These are phyloP conservation scores for Ceratocystis lukuohia DNA, from an alignment of 2,329 filamentous ascomycete genomes.

Conservation along the genomic window DNA sequence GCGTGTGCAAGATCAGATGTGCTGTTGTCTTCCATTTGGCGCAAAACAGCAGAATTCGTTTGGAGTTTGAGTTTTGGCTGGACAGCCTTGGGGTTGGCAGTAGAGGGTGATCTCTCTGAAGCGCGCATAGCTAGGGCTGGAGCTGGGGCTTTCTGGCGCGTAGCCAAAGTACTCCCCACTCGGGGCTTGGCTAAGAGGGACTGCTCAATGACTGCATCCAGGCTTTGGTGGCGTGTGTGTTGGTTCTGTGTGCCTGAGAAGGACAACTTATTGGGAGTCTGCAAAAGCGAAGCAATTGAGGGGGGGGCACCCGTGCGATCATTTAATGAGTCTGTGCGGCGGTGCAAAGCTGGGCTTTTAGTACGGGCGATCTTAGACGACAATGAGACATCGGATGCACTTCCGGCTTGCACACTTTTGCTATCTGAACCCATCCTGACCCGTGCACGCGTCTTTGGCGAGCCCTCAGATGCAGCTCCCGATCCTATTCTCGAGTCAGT, in stretches of 20 bases:
- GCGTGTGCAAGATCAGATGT: background rate
- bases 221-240: conserved; percentile 14
- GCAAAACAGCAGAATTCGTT: conserved; percentile 16
- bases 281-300: background rate
- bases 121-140: background rate
- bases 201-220: conserved; percentile 11
- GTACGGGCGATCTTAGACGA: background rate
- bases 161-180: background rate
- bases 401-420: background rate
- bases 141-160: background rate
- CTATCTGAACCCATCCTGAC: background rate
- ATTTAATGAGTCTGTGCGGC: conserved; percentile 10
- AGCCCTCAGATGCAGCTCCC: background rate
- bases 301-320: background rate
- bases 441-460: background rate
- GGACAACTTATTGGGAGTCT: background rate
- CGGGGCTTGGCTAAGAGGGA: background rate
- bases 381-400: background rate
- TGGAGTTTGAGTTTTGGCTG: conserved; percentile 17
- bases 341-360: conserved; percentile 4
- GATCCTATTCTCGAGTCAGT: background rate
- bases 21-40: conserved; percentile 15
- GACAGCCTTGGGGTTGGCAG: background rate
- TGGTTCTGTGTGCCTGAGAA: background rate
- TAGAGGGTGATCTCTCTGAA: background rate